These are phyloP conservation scores for Alternaria tenuissima DNA, from an alignment of 2,329 filamentous ascomycete genomes.

Conservation along the genomic window DNA sequence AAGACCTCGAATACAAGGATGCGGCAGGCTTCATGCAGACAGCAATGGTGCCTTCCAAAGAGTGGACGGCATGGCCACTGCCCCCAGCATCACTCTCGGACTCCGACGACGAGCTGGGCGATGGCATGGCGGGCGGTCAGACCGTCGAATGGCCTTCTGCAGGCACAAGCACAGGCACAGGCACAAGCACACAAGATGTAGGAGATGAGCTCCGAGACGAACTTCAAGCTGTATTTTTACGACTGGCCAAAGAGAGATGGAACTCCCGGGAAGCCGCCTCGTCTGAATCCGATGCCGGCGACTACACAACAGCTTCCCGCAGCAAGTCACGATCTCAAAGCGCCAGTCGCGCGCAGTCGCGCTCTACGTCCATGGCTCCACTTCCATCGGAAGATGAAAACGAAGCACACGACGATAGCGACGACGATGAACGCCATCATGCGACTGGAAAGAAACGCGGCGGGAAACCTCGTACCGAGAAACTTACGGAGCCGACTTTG, in stretches of 20 bases:
- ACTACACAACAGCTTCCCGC: background rate
- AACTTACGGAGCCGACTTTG: constrained; percentile 58
- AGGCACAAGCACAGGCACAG: constrained; percentile 46
- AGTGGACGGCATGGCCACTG: constrained; percentile 90
- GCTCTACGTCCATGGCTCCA: constrained; percentile 8
- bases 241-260: constrained; percentile 71
- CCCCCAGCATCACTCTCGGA: constrained; percentile 68
- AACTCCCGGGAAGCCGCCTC: constrained; percentile 49
- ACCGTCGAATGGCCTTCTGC: constrained; percentile 63
- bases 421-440: background rate
- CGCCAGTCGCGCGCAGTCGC: constrained; percentile 7
- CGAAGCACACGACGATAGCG: background rate
- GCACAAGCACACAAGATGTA: constrained; percentile 54
- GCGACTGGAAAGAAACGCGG: constrained; percentile 15
- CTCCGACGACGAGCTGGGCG: constrained; percentile 56
- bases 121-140: constrained; percentile 47
- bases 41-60: constrained; percentile 58
- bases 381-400: constrained; percentile 18
- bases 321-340: constrained; percentile 26
- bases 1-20: constrained; percentile 40
- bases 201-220: constrained; percentile 74
- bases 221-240: constrained; percentile 71
- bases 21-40: constrained; percentile 37
- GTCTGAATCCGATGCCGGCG: constrained; percentile 18
- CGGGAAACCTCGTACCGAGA: constrained; percentile 17